These are phyloP conservation scores for Pseudocercospora ulei DNA, from an alignment of 2,329 filamentous ascomycete genomes.

Conservation along the genomic window DNA sequence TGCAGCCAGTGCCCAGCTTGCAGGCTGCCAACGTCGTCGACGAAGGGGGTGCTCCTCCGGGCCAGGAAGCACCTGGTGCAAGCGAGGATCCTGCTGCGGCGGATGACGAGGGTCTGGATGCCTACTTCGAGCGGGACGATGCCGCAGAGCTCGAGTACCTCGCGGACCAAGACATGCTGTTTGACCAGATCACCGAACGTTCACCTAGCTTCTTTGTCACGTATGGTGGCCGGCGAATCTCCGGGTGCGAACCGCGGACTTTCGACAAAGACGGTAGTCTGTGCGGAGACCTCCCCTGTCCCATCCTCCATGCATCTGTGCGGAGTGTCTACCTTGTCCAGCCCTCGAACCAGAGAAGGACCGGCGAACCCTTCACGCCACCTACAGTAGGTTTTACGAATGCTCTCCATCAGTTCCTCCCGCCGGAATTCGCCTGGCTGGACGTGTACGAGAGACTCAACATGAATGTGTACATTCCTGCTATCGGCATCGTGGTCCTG, in stretches of 20 bases:
- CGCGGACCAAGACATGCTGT: slow-evolving; percentile 13
- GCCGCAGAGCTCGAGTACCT: slow-evolving; percentile 7
- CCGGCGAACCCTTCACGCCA: slow-evolving; percentile 16
- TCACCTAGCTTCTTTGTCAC: slow-evolving; percentile 21
- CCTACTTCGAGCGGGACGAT: slow-evolving; percentile 14
- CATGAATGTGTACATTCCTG: slow-evolving; percentile 56
- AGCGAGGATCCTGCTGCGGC: not conserved
- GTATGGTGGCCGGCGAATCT: slow-evolving; percentile 27
- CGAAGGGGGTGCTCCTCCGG: too few relatives aligned
- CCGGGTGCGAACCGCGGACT: slow-evolving; percentile 25
- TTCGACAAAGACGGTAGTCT: slow-evolving; percentile 25
- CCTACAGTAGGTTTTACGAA: slow-evolving; percentile 36
- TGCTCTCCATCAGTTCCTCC: slow-evolving; percentile 31
- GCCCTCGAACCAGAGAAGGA: slow-evolving; percentile 21
- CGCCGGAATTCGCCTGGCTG: slow-evolving; percentile 27
- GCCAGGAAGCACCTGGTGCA: not conserved
- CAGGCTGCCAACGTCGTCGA: too few relatives aligned
- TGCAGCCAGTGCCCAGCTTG: too few relatives aligned
- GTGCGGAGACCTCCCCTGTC: slow-evolving; percentile 32
- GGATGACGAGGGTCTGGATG: slow-evolving; percentile 2
- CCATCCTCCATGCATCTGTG: slow-evolving; percentile 38
- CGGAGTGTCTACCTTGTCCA: slow-evolving; percentile 41
- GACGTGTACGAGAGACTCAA: slow-evolving; percentile 47
- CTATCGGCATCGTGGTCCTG: slow-evolving; percentile 59
- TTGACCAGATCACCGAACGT: slow-evolving; percentile 28